phyloP scores from a whole-genome alignment of 305 asterid species.

The Salvia sclarea region DNA sequence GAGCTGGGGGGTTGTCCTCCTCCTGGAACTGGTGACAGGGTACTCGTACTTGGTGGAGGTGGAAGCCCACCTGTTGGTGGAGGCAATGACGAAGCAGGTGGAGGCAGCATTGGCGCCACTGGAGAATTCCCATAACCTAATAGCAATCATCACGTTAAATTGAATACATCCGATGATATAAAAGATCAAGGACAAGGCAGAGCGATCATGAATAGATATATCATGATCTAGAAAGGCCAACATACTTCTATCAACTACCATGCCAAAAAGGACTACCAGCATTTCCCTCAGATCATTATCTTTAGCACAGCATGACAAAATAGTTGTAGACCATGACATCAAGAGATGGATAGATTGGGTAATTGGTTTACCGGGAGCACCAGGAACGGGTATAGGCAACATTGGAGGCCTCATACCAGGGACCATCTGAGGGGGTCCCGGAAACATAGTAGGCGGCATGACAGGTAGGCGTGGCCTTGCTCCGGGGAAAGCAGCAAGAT shows the following conservation, averaged over 20 bases:
- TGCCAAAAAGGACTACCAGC: not conserved
- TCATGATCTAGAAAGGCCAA: not conserved
- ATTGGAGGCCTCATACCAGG: constrained; percentile 53
- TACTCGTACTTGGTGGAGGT: constrained; percentile 35
- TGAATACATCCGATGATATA: not conserved
- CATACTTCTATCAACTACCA: not conserved
- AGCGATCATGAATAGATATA: too few species aligned
- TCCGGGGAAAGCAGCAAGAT: constrained; percentile 68
- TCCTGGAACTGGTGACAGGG: constrained; percentile 37
- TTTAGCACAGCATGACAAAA: not conserved
- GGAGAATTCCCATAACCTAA: constrained; percentile 44
- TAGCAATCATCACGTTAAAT: constrained; percentile 8
- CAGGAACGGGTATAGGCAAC: constrained; percentile 45
- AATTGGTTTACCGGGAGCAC: constrained; percentile 45
- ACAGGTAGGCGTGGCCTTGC: constrained; percentile 51
- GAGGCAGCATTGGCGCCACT: constrained; percentile 41
- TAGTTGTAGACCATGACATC: not conserved
- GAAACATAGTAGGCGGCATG: constrained; percentile 54
- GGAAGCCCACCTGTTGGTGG: constrained; percentile 36
- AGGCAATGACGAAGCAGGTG: constrained; percentile 41
- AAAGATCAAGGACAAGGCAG: not conserved
- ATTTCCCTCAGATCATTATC: not conserved
- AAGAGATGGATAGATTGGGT: constrained; percentile 3
- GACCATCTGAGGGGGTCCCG: constrained; percentile 45
- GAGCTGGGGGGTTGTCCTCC: constrained; percentile 40